Evolutionary conservation across 2,329 filamentous ascomycete species (phyloP).

Genomic region (Ascomycota sp.): DNA sequence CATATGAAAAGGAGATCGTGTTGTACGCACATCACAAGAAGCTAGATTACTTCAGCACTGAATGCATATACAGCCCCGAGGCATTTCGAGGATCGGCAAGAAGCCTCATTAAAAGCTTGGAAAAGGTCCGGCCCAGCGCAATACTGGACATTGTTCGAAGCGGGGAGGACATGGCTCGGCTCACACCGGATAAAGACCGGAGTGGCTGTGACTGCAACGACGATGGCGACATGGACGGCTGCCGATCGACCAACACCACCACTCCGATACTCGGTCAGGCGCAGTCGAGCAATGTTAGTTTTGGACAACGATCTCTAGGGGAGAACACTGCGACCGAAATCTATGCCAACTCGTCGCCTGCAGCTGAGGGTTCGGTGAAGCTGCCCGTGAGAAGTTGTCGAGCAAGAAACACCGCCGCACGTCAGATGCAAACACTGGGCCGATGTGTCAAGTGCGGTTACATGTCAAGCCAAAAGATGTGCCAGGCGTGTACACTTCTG

Average conservation of each 20-base stretch:
- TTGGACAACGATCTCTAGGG: constrained; percentile 5
- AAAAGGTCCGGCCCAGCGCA: constrained; percentile 79
- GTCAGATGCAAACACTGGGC: constrained; percentile 52
- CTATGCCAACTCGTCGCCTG: constrained; percentile 6
- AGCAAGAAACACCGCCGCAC: constrained; percentile 10
- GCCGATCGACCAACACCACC: constrained; percentile 44
- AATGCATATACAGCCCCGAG: constrained; percentile 96
- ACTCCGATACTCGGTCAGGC: constrained; percentile 60
- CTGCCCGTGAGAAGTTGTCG: constrained; percentile 13
- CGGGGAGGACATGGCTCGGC: constrained; percentile 83
- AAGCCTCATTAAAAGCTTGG: constrained; percentile 83
- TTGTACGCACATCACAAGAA: constrained; percentile 94
- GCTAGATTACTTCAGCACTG: constrained; percentile 93
- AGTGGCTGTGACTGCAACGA: constrained; percentile 17
- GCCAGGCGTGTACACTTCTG: constrained; percentile 80
- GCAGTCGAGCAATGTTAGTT: constrained; percentile 41
- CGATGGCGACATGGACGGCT: constrained; percentile 37
- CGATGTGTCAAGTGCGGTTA: constrained; percentile 81
- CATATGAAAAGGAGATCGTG: constrained; percentile 97
- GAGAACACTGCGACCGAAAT: constrained; percentile 13
- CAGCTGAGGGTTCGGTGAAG: constrained; percentile 10
- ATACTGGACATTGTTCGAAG: constrained; percentile 89
- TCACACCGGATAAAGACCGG: constrained; percentile 26
- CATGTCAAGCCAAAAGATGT: constrained; percentile 82
- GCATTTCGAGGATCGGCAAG: constrained; percentile 86